Conservation (phyloP, 345 rosid genomes). For the Eucalyptus fibrosa region DNA sequence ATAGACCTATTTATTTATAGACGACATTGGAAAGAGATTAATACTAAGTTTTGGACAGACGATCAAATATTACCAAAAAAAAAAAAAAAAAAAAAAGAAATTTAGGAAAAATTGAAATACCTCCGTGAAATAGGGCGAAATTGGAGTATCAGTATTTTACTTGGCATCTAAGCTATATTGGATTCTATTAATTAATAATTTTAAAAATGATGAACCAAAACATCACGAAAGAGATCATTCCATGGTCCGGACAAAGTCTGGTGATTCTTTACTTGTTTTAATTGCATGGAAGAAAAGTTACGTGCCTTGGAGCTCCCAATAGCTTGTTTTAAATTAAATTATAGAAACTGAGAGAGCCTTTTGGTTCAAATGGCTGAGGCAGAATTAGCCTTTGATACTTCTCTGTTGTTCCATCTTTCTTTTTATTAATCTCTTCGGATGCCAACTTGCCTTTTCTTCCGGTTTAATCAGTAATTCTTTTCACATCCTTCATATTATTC, state of each 20-base stretch:
- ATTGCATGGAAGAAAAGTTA: not conserved
- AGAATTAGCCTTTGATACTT: not conserved
- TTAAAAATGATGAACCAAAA: too few species aligned
- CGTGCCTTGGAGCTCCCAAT: not conserved
- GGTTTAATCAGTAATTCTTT: not conserved
- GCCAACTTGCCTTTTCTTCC: not conserved
- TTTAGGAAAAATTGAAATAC: not conserved
- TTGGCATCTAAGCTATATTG: not conserved
- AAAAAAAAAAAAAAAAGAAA: rapidly evolving
- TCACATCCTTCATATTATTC: not conserved
- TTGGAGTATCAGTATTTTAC: not conserved
- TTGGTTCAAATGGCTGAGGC: not conserved
- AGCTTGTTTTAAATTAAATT: not conserved
- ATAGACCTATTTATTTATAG: not conserved
- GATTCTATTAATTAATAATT: not conserved
- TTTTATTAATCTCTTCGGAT: too few species aligned
- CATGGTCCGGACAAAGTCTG: not conserved
- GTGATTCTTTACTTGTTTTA: not conserved
- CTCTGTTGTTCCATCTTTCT: not conserved
- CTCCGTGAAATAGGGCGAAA: not conserved
- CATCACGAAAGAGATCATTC: not conserved
- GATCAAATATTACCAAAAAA: too few species aligned
- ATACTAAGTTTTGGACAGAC: not conserved
- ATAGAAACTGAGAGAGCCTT: not conserved
- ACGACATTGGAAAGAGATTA: not conserved